Evolutionary conservation across 352 stramenopile genomes (phyloP), one percentile per base, ranked within the genome.

Genomic region (Phytophthora tubulina): DNA sequence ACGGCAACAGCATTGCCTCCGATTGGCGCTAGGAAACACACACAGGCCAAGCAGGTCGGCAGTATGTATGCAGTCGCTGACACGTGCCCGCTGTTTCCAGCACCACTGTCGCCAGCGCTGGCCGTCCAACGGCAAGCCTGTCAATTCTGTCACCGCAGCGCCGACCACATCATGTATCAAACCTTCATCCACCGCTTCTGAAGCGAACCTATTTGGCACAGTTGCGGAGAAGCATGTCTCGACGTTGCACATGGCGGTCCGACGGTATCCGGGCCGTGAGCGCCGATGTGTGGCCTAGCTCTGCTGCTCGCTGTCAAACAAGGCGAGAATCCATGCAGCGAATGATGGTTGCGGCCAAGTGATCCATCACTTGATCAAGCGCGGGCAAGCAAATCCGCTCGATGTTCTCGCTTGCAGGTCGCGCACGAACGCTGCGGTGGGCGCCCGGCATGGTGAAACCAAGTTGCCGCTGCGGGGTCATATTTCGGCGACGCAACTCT

Each of bases 401-500:
- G 10, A 14, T 27, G 33, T 36, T 48, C 50, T 42, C 42, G 61
- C 61, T 69, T 69, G 36, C 62, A 69, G 50, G 51, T 21, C 41
- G 50, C 14, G 17, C 33, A 59, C 35, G 36, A 64, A 30, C 51
- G 44, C 49, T 42, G 31, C 33, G 10, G 39, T 31, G 13, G 9
- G 57, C 33, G 9, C 14, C 17, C 30, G 38, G 44, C 30, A 51
- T 62, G 54, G 30, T 62, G 54, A 60, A 64, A 44, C 17, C 51
- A 42, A 55, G 30, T 56, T 33, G 44, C 41, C 21, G 5, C 6
- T 58, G 49, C 42, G 4, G 14, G 33, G 66, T 73, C 66, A 73
- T 73, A 49, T 73, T 73, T 60, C 45, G 66, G 33, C 66, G 66
- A 64, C 66, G 66, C 66, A 73, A 73, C 66, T 73, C 59, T 67